Percentiles rank a stretch among this genome's conserved stretches.
These are phyloP conservation scores for Kazachstania kunashirensis DNA, from an alignment of 805 yeast species.

Conservation along the genomic window DNA sequence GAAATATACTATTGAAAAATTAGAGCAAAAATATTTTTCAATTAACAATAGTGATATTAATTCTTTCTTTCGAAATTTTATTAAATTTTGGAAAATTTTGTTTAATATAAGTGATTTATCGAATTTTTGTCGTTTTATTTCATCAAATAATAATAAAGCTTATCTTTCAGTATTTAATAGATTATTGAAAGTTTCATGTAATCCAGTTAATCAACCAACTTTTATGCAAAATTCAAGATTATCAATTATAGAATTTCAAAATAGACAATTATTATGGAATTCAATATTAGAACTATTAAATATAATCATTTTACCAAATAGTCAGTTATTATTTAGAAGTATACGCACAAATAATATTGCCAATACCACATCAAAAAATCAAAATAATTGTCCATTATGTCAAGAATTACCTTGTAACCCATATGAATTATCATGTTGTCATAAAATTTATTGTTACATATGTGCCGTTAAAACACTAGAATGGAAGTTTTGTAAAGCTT, in stretches of 20 bases:
- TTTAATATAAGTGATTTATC: slow-evolving; percentile 4
- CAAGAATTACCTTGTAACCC: slow-evolving; percentile 16
- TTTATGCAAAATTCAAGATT: slow-evolving; percentile 14
- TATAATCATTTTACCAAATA: slow-evolving; percentile 10
- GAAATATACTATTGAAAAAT: slow-evolving; percentile 10
- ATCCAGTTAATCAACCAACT: neutral
- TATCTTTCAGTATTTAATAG: slow-evolving; percentile 16
- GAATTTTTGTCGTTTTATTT: slow-evolving; percentile 4
- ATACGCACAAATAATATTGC: neutral
- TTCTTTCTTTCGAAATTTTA: neutral
- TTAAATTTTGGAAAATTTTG: neutral
- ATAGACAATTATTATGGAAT: slow-evolving; percentile 26
- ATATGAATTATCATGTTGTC: slow-evolving; percentile 15
- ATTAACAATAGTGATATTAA: neutral
- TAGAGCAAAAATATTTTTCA: slow-evolving; percentile 9
- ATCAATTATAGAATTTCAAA: slow-evolving; percentile 20
- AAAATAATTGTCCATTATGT: slow-evolving; percentile 12
- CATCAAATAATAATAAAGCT: neutral
- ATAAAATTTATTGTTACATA: slow-evolving; percentile 14
- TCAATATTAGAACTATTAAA: slow-evolving; percentile 22
- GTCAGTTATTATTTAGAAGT: neutral
- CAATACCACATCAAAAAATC: neutral
- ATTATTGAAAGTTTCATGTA: slow-evolving; percentile 8
- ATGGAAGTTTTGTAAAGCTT: slow-evolving; percentile 9
- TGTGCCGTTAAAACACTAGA: slow-evolving; percentile 15